Conservation (phyloP, 1,284 basidiomycete species). For the Ceratorhiza oryzae-sativae region DNA sequence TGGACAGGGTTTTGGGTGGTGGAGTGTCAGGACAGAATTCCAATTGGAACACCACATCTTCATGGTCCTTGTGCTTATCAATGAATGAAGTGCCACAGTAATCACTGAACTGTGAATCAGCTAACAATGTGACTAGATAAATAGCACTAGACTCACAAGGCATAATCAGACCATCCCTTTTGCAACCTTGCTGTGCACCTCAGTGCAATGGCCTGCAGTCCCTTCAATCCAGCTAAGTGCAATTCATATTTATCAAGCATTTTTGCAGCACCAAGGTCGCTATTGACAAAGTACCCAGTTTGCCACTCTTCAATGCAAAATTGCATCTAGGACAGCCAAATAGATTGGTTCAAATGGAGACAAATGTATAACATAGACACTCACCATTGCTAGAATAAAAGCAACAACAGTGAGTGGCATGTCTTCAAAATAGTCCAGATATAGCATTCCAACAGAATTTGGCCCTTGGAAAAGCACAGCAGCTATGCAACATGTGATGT, state of each 20-base stretch:
- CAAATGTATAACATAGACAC: not conserved
- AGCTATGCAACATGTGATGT: not conserved
- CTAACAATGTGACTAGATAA: not conserved
- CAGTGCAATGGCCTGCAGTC: not conserved
- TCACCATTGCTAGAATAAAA: not conserved
- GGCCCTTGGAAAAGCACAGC: not conserved
- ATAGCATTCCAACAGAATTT: not conserved
- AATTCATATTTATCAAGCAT: conserved; percentile 23
- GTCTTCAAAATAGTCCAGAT: not conserved
- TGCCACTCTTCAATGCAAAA: conserved; percentile 33
- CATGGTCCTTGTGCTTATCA: too few species aligned
- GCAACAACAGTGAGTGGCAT: not conserved
- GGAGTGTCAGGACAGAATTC: too few species aligned
- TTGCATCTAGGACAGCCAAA: too few species aligned
- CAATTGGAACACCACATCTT: too few species aligned
- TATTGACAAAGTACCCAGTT: not conserved
- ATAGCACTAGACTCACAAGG: not conserved
- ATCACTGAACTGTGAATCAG: not conserved
- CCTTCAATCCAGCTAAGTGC: conserved; percentile 4
- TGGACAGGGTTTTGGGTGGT: too few species aligned
- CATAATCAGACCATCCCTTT: not conserved
- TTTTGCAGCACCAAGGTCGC: conserved; percentile 1
- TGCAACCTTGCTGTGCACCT: not conserved
- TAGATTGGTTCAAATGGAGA: too few species aligned
- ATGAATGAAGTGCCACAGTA: not conserved